Evolutionary conservation across 805 yeast species (phyloP).

Genomic region (Scheffersomyces coipomensis): DNA sequence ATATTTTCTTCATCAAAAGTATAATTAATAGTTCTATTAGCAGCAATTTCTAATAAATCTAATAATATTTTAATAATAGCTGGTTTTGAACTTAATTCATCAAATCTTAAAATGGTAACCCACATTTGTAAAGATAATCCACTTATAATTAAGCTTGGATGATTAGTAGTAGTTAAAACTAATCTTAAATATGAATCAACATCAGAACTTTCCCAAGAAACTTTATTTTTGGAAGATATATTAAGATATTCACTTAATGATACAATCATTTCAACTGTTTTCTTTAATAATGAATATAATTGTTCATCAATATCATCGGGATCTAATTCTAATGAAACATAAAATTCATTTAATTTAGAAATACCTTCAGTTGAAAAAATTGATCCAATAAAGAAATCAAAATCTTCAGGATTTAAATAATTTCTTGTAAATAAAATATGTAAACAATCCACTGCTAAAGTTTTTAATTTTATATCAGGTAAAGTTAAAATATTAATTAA

Average conservation of each 20-base stretch:
- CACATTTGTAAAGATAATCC: constrained; percentile 91
- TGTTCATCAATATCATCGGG: constrained; percentile 77
- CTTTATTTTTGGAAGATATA: constrained; percentile 38
- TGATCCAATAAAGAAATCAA: constrained; percentile 73
- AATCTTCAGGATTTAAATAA: constrained; percentile 64
- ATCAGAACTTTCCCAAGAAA: constrained; percentile 58
- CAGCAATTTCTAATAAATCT: constrained; percentile 68
- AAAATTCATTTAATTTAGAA: constrained; percentile 62
- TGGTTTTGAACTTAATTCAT: constrained; percentile 60
- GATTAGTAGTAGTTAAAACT: constrained; percentile 76
- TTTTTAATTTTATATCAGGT: constrained; percentile 65
- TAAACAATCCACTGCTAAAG: constrained; percentile 85
- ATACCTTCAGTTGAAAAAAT: constrained; percentile 78
- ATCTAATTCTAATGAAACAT: constrained; percentile 55
- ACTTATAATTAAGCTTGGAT: constrained; percentile 83
- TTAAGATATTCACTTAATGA: constrained; percentile 78
- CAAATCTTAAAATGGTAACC: constrained; percentile 85
- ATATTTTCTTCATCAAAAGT: constrained; percentile 63
- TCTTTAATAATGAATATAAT: constrained; percentile 78
- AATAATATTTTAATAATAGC: constrained; percentile 60
- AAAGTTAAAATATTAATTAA: constrained; percentile 59
- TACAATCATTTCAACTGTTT: constrained; percentile 90
- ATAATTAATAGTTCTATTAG: constrained; percentile 76
- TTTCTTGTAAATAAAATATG: constrained; percentile 84
- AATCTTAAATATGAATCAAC: constrained; percentile 66